Evolutionary conservation across 345 rosid species (phyloP).

Genomic region (Populus nigra): DNA sequence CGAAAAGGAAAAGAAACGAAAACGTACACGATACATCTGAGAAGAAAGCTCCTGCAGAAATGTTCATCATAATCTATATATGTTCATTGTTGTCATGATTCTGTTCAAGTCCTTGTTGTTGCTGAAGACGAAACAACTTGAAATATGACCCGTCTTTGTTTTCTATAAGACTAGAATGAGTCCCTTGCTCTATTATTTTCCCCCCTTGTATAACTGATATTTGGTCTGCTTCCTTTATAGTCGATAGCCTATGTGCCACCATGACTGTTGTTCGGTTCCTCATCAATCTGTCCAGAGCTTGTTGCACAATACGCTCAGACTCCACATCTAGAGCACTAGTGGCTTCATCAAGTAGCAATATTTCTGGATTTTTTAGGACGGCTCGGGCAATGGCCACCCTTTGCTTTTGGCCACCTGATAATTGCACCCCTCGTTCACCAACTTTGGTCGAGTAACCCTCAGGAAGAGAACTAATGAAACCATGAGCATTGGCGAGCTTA

Average conservation of each 20-base stretch:
- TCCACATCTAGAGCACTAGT: conserved; percentile 86
- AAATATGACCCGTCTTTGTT: conserved; percentile 73
- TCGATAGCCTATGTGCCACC: conserved; percentile 92
- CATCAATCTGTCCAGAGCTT: conserved; percentile 90
- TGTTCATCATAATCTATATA: not conserved
- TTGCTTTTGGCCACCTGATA: conserved; percentile 92
- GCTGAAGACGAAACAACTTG: conserved; percentile 82
- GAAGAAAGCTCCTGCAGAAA: not conserved
- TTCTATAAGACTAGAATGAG: conserved; percentile 62
- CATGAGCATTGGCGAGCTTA: conserved; percentile 78
- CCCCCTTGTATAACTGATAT: conserved; percentile 80
- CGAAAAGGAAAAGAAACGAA: not conserved
- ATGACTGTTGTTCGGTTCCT: conserved; percentile 70
- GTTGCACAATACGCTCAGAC: conserved; percentile 81
- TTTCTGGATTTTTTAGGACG: conserved; percentile 81
- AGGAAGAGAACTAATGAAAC: conserved; percentile 77
- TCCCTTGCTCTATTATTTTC: conserved; percentile 75
- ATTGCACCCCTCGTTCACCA: conserved; percentile 86
- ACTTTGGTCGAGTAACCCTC: conserved; percentile 88
- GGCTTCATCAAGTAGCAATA: conserved; percentile 85
- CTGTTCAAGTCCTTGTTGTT: conserved; percentile 41
- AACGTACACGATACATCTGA: not conserved
- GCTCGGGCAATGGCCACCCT: conserved; percentile 92
- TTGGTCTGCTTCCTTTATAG: conserved; percentile 76
- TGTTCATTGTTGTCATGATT: not conserved